These are phyloP conservation scores for Cerioporus squamosus DNA, from an alignment of 1,284 basidiomycete species.

Conservation along the genomic window DNA sequence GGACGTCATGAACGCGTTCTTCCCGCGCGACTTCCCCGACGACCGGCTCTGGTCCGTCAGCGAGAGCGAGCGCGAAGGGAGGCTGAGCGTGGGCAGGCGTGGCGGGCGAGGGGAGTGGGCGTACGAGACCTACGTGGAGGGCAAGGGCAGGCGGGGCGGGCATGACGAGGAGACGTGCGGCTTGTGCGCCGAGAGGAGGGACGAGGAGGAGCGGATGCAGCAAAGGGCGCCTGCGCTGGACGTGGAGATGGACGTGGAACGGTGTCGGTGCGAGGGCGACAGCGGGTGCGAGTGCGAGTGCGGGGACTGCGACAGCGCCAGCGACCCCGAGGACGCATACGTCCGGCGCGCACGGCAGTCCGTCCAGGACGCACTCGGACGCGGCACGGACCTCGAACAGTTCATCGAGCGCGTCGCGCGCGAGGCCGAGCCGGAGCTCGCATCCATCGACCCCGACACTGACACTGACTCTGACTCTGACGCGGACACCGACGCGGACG, in stretches of 20 bases:
- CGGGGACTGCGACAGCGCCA: neutral
- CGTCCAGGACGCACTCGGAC: constrained; percentile 32
- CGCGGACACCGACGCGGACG: neutral
- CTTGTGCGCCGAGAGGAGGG: constrained; percentile 25
- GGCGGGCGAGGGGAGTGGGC: constrained; percentile 13
- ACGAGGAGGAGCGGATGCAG: constrained; percentile 22
- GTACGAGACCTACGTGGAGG: constrained; percentile 43
- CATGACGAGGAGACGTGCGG: constrained; percentile 48
- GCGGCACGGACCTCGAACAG: constrained; percentile 26
- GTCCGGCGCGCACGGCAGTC: constrained; percentile 29
- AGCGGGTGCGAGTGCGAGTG: no score
- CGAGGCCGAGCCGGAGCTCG: constrained; percentile 8
- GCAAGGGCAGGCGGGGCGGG: constrained; percentile 38
- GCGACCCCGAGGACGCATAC: neutral
- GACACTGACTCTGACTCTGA: no score
- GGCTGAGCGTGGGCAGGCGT: constrained; percentile 6
- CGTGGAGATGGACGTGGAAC: neutral
- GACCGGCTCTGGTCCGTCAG: constrained; percentile 6
- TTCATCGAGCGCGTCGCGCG: constrained; percentile 24
- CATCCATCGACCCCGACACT: no score
- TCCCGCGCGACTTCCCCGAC: constrained; percentile 38
- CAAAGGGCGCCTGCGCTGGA: no score
- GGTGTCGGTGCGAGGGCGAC: no score
- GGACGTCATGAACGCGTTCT: constrained; percentile 59
- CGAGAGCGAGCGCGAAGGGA: constrained; percentile 29